phyloP scores from a whole-genome alignment of 345 rosid species.

The Pugionium dolabratum region DNA sequence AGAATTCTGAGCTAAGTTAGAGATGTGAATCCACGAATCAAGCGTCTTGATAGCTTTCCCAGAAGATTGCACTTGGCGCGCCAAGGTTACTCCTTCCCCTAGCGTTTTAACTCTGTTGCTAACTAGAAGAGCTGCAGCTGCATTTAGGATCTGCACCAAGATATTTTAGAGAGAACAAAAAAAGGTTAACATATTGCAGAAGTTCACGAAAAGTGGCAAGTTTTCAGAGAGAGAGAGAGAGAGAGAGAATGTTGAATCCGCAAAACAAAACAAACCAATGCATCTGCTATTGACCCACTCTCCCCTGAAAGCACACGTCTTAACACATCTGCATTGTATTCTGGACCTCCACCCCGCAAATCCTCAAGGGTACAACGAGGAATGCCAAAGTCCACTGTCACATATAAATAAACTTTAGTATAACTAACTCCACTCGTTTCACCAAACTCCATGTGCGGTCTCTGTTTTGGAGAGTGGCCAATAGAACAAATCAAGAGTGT shows the following conservation, averaged over 20 bases:
- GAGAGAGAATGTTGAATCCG: not conserved
- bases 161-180: not conserved
- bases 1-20: conserved; percentile 45
- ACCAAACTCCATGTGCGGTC: conserved; percentile 1
- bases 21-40: conserved; percentile 60
- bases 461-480: too few relatives aligned
- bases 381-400: conserved; percentile 85
- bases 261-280: conserved; percentile 57
- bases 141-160: conserved; percentile 68
- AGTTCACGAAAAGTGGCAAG: not conserved
- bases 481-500: not conserved
- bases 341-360: conserved; percentile 80
- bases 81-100: conserved; percentile 69
- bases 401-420: not conserved
- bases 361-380: conserved; percentile 81
- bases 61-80: conserved; percentile 71
- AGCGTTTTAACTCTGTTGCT: conserved; percentile 56
- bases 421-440: not conserved
- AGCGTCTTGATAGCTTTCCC: conserved; percentile 79
- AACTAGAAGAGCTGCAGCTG: conserved; percentile 89
- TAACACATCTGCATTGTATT: conserved; percentile 66
- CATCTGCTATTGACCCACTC: conserved; percentile 75
- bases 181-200: not conserved
- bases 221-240: not conserved
- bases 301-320: conserved; percentile 80